Evolutionary conservation across 2,329 filamentous ascomycete species (phyloP).

Genomic region (Waltergamsia citrina): DNA sequence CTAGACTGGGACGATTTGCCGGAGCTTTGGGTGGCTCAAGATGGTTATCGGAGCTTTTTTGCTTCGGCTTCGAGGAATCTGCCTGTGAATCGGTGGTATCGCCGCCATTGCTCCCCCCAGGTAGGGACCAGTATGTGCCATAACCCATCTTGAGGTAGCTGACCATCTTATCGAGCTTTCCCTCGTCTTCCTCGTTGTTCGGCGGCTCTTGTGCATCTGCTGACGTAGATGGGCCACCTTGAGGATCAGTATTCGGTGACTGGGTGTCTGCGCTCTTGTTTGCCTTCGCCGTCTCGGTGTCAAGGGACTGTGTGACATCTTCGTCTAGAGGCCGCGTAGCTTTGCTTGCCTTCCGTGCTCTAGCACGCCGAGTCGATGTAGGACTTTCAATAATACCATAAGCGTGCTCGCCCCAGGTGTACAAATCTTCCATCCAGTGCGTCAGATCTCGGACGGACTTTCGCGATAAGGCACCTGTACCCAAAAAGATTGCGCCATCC

Average conservation of each 20-base stretch:
- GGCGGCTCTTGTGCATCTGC: neutral
- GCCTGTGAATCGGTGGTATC: slow-evolving; percentile 9
- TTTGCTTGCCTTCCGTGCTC: slow-evolving; percentile 17
- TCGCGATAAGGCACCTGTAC: slow-evolving; percentile 62
- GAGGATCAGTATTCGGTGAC: slow-evolving; percentile 3
- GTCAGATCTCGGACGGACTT: slow-evolving; percentile 64
- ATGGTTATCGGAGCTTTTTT: slow-evolving; percentile 6
- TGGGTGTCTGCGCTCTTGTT: slow-evolving; percentile 1
- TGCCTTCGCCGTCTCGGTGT: neutral
- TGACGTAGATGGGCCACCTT: neutral
- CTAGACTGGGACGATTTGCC: slow-evolving; percentile 6
- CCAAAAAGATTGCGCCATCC: slow-evolving; percentile 82
- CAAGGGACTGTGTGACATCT: neutral
- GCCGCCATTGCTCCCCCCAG: slow-evolving; percentile 11
- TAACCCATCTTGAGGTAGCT: slow-evolving; percentile 59
- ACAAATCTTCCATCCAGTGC: slow-evolving; percentile 83
- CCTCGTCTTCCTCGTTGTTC: slow-evolving; percentile 18
- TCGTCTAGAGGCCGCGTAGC: neutral
- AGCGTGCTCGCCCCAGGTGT: slow-evolving; percentile 71
- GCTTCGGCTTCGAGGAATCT: slow-evolving; percentile 6
- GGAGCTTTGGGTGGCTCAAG: slow-evolving; percentile 5
- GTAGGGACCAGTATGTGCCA: slow-evolving; percentile 54
- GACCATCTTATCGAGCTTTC: slow-evolving; percentile 45
- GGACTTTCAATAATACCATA: slow-evolving; percentile 81
- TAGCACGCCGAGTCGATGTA: slow-evolving; percentile 47